Evolutionary conservation across 345 rosid genomes (phyloP), one percentile per base, ranked within the genome.

Genomic region (Brassica juncea): DNA sequence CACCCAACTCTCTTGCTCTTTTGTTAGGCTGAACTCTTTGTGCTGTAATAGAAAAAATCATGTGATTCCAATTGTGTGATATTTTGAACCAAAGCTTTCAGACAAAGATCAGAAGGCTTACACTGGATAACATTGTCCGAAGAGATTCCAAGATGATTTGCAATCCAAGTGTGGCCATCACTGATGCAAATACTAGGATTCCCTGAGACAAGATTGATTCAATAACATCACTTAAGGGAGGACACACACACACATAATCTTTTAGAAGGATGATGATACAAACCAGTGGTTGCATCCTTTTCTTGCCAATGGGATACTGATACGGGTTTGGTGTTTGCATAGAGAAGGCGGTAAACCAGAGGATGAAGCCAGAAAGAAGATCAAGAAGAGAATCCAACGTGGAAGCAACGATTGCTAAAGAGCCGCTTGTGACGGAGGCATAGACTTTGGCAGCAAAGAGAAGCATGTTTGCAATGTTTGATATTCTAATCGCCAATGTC

Each of bases 241-340:
- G 49, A 42, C 49, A 10, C 49, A 42, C 19, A 49, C 55, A 49
- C n/a, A 44, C 14, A 44, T 4, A 37, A 47, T 47, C 15, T n/a
- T 49, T 49, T 0, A 49, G 3, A 14, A 49, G 55, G 19, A n/a
- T 49, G 21, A 49, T n/a, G 57, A 49, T 49, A 49, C 57, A 49
- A n/a, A 91, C 99, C 99, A 95, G 70, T 68, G 99, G 99, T 85
- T 95, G 99, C 99, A 95, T 95, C 32, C 99, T 86, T 79, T 93
- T 95, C 85, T 95, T 95, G 59, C 99, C 99, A 70, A 93, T 95
- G 28, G 99, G 99, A 76, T 95, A 95, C 80, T 86, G 97, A 80
- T 95, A 95, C 0, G 96, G 99, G 58, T 88, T 95, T 65, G 94
- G 97, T 34, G 97, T 95, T 82, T 92, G 93, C 98, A 95, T 95